Evolutionary conservation across 192 early-diverging fungal species (phyloP), one percentile per base, ranked within the genome.

Genomic region (Chytriomyces sp.): DNA sequence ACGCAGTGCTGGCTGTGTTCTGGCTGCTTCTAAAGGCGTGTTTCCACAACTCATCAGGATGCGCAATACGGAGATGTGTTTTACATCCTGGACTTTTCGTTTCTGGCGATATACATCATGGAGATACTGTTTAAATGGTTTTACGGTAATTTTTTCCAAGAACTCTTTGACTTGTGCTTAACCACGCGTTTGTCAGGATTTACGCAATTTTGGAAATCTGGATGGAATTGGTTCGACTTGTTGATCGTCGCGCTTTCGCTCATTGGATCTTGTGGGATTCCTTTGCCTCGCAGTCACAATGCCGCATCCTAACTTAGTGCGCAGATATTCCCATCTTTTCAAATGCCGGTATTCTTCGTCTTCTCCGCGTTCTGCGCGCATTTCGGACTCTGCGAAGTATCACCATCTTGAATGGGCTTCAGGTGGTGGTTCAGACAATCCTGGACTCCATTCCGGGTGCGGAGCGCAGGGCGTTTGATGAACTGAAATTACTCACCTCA

Each of bases 51-150:
- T 28, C 23, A 23, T 20, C 24, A 80, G 81, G 57, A 59, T 44
- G 45, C 65, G 28, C 64, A 77, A 79, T 72, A 75, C 60, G 46
- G 71, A 16, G 50, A 75, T 72, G 23, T 82, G 16, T 80, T 82
- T 43, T 57, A 67, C 43, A 18, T 75, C 20, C 46, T 82, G 45
- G 81, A 82, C 60, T 60, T 75, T n/a, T 67, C 71, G 10, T 83
- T 82, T 62, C 59, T 75, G 45, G 62, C 75, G 0, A 72, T 85
- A 7, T 82, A 78, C 50, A 71, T 80, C 8, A 65, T 83, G 50
- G 75, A 82, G 46, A 83, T 85, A 16, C 70, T 82, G 3, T 82
- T 81, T 71, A 80, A 83, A 60, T 81, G 80, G 79, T 83, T 78
- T 72, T 79, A 80, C 44, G 82, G 79, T 50, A 64, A 3, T 16